These are phyloP conservation scores for Cryphonectria naterciae DNA, from an alignment of 2,329 filamentous ascomycete species.

Conservation along the genomic window DNA sequence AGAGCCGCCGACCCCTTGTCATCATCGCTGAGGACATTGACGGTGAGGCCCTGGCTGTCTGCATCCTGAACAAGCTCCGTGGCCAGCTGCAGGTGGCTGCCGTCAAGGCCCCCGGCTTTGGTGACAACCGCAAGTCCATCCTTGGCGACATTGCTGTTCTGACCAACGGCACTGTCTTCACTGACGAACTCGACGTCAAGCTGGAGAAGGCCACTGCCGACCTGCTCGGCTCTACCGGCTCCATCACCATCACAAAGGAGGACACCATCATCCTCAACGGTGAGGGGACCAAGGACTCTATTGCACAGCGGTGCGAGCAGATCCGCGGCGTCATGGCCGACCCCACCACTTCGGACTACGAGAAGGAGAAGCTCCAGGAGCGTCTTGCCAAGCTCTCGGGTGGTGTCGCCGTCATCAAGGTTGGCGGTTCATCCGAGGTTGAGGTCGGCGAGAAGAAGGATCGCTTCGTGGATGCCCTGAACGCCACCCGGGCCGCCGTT, in stretches of 20 bases:
- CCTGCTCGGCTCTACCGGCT: constrained; percentile 94
- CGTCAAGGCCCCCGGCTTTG: constrained; percentile 98
- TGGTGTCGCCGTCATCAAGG: constrained; percentile 99
- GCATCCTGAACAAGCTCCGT: constrained; percentile 99
- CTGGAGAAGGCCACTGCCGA: constrained; percentile 96
- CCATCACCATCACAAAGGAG: constrained; percentile 99
- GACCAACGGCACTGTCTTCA: constrained; percentile 97
- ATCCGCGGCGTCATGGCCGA: constrained; percentile 97
- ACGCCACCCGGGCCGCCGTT: constrained; percentile 96
- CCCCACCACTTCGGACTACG: constrained; percentile 94
- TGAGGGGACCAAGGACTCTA: constrained; percentile 90
- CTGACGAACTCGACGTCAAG: constrained; percentile 97
- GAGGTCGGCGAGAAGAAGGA: constrained; percentile 99
- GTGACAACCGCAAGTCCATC: constrained; percentile 99
- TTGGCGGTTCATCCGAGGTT: constrained; percentile 95
- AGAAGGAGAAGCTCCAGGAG: constrained; percentile 99
- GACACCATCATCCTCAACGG: constrained; percentile 99
- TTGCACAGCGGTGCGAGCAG: constrained; percentile 96
- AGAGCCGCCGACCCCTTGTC: constrained; percentile 90
- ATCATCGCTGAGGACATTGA: constrained; percentile 99
- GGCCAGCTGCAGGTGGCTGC: constrained; percentile 98
- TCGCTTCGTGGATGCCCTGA: constrained; percentile 96
- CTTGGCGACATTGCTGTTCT: constrained; percentile 94
- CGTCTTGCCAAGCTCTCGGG: constrained; percentile 98
- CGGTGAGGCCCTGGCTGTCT: constrained; percentile 96